Base-by-base conservation (phyloP, 805 yeast species). In the Sugiyamaella marilandica region DNA sequence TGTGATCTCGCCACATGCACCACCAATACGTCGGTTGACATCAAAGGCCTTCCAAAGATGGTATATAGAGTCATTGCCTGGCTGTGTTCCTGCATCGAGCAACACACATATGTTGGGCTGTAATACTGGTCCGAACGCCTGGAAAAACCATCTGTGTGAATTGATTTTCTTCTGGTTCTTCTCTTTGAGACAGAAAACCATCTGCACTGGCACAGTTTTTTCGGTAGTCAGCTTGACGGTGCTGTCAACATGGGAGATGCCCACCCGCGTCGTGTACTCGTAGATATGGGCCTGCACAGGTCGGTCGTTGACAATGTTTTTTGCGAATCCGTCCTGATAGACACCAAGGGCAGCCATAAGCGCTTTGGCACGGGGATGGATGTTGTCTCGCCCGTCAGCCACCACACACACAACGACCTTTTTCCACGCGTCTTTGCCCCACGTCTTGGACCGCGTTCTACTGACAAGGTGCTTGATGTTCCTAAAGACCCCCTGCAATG, bases 341-440 rank as follows among this genome's bases (percentile, higher is more conserved):
- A 86, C 85, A 21, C 99, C 99, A 50, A 92, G 67, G 1, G 96
- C 87, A 11, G 94, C 85, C 66, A 92, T 73, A 31, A 92, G 73
- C 8, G 91, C 90, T 63, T 83, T 80, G 0, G 97, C 79, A 47
- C 91, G 76, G 45, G 86, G 86, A 67, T 88, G 78, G 53, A 92
- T 81, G 60, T 90, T 88, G 11, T 82, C 79, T 62, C 98, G 82
- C 55, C 99, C 99, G 71, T 92, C 99, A 55, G 91, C 85, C 11
- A 92, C 91, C 31, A 92, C 80, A 59, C 88, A 81, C 16, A 94
- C 94, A 10, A 89, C 96, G 33, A 92, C 82, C 64, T 89, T 92
- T 61, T 91, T 89, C 98, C 98, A 92, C 0, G 95, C 82, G 53
- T 88, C 95, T 43, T 82, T 82, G n/a, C 98, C 98, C 99, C 99